phyloP scores from a whole-genome alignment of 2,329 filamentous ascomycete genomes.

The Fusarium armeniacum region DNA sequence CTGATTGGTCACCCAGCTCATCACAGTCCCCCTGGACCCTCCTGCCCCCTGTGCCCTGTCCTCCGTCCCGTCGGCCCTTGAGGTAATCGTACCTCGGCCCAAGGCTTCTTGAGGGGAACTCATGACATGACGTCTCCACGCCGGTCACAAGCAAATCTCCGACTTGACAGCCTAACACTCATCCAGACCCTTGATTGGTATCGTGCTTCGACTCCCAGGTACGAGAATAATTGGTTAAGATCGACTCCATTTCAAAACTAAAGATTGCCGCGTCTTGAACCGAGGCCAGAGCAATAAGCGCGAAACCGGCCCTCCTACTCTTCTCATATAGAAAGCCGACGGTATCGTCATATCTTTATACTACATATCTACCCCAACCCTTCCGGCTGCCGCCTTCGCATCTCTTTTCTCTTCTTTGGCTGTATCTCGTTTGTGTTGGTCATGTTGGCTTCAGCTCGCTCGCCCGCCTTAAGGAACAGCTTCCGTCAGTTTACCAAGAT shows the following conservation, averaged over 20 bases:
- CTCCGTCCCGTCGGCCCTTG: conserved; percentile 31
- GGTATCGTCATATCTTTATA: conserved; percentile 14
- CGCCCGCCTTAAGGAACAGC: conserved; percentile 54
- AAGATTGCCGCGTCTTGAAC: conserved; percentile 31
- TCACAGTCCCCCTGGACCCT: background rate
- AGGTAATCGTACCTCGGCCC: conserved; percentile 46
- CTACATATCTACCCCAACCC: conserved; percentile 27
- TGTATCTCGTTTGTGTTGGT: conserved; percentile 43
- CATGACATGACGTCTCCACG: conserved; percentile 39
- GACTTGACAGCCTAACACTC: background rate
- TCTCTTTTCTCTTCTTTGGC: conserved; percentile 13
- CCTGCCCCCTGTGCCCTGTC: background rate
- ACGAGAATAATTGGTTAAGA: background rate
- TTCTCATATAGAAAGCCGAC: conserved; percentile 37
- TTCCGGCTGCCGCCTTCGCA: conserved; percentile 5
- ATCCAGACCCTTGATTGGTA: background rate
- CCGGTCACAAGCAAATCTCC: conserved; percentile 40
- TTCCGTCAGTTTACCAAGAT: conserved; percentile 52
- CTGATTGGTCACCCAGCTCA: conserved; percentile 14
- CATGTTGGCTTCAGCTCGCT: conserved; percentile 56
- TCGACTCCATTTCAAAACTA: conserved; percentile 19
- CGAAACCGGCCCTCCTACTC: conserved; percentile 28
- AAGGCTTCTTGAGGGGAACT: conserved; percentile 46
- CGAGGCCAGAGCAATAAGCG: conserved; percentile 43
- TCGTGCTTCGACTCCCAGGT: background rate